Conservation (phyloP, 768 basidiomycete species). For the Podaxis mareebaensis region DNA sequence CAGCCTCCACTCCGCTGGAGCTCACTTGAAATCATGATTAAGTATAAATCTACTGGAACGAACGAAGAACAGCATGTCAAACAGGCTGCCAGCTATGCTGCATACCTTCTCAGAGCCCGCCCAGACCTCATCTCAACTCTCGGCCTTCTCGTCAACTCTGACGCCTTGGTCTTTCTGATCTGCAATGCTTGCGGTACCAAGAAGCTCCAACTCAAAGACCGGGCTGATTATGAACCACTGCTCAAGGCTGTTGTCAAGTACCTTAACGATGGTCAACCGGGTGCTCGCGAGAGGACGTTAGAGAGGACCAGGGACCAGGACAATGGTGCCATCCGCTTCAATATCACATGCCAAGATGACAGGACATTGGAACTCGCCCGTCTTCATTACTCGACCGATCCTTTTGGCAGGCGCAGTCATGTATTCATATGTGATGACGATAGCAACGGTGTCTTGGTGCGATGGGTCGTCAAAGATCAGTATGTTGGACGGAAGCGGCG, state of each 20-base stretch:
- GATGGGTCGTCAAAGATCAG: conserved; percentile 1
- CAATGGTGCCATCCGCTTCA: not conserved
- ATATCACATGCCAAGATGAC: not conserved
- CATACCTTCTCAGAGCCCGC: conserved; percentile 1
- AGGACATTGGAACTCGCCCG: no score
- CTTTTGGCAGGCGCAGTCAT: not conserved
- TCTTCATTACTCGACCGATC: not conserved
- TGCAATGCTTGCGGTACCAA: not conserved
- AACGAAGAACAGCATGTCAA: not conserved
- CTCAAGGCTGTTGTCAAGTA: not conserved
- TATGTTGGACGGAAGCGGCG: not conserved
- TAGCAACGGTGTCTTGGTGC: not conserved
- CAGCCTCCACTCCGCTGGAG: not conserved
- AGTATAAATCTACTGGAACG: not conserved
- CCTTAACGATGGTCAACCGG: not conserved
- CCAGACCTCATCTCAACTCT: not conserved
- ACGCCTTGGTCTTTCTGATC: not conserved
- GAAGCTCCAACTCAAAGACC: not conserved
- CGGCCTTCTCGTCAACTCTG: not conserved
- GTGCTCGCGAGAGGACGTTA: not conserved
- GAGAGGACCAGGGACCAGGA: not conserved
- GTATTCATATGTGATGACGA: not conserved
- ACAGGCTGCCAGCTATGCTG: not conserved
- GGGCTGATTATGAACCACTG: not conserved
- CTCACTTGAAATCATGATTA: not conserved